A percentile compares a stretch with the other conserved stretches of the same genome.
Evolutionary conservation across 2,329 filamentous ascomycete species (phyloP).

Genomic region (Paecilomyces sp.): DNA sequence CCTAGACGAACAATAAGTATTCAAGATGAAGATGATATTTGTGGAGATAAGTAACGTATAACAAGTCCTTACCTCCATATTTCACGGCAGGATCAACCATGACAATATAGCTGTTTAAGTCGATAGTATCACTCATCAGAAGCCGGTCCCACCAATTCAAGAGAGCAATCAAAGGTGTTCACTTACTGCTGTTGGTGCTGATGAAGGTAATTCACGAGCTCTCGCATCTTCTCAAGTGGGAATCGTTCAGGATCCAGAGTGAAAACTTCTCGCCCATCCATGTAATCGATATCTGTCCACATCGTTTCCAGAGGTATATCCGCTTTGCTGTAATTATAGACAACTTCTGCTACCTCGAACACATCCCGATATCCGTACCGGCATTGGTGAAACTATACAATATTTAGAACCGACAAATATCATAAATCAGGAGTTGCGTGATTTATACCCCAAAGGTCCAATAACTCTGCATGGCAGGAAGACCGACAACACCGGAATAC

Average conservation of each 20-base stretch:
- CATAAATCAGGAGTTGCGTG: not conserved
- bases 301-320: conserved; percentile 26
- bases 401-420: not conserved
- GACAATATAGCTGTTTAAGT: conserved; percentile 45
- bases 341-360: conserved; percentile 25
- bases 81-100: conserved; percentile 62
- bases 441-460: conserved; percentile 52
- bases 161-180: not conserved
- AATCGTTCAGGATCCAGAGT: conserved; percentile 35
- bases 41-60: not conserved
- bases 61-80: conserved; percentile 19
- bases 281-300: conserved; percentile 29
- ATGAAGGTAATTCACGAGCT: conserved; percentile 62
- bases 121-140: not conserved
- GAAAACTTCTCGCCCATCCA: conserved; percentile 19
- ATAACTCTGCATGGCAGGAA: conserved; percentile 57
- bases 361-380: conserved; percentile 51
- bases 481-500: conserved; percentile 51
- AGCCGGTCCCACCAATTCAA: not conserved
- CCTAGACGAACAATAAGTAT: conserved; percentile 14
- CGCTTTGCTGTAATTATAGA: conserved; percentile 24
- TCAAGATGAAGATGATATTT: not conserved
- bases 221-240: conserved; percentile 46
- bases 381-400: conserved; percentile 49
- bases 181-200: conserved; percentile 54